These are phyloP conservation scores for Pseudoneurospora amorphoporcata DNA, from an alignment of 495 filamentous ascomycete genomes.

Conservation along the genomic window DNA sequence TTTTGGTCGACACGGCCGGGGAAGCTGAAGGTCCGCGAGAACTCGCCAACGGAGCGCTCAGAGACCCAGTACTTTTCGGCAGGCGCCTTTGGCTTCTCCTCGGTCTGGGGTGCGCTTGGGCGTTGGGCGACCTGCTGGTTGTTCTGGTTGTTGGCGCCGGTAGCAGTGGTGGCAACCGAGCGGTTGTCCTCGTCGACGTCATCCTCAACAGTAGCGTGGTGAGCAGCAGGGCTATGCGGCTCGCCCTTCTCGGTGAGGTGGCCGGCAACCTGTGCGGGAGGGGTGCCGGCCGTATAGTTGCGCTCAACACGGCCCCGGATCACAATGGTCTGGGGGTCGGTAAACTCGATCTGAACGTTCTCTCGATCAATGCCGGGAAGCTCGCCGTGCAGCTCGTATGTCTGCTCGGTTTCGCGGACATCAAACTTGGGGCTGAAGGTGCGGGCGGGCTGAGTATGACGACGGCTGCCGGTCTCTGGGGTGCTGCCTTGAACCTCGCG, in stretches of 20 bases:
- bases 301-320: constrained; percentile 61
- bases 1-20: constrained; percentile 66
- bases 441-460: constrained; percentile 18
- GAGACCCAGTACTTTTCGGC: constrained; percentile 62
- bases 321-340: constrained; percentile 63
- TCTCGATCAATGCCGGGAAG: constrained; percentile 73
- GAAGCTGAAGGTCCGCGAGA: constrained; percentile 72
- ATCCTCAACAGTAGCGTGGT: constrained; percentile 23
- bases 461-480: constrained; percentile 15
- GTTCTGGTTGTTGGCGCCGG: constrained; percentile 15
- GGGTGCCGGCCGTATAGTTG: constrained; percentile 34
- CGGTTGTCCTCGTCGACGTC: constrained; percentile 11
- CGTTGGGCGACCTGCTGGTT: constrained; percentile 11
- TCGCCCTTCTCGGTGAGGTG: constrained; percentile 6
- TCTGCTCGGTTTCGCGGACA: constrained; percentile 53
- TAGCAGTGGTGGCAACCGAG: constrained; percentile 3
- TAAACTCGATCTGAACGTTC: constrained; percentile 75
- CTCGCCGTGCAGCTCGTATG: constrained; percentile 80
- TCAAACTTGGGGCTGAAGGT: constrained; percentile 52
- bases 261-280: constrained; percentile 17
- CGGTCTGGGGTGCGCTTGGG: not conserved
- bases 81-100: constrained; percentile 23
- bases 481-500: constrained; percentile 16
- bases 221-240: constrained; percentile 29
- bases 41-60: constrained; percentile 73